Base-by-base conservation (phyloP, 768 basidiomycete genomes). In the Baorangia bicolor region DNA sequence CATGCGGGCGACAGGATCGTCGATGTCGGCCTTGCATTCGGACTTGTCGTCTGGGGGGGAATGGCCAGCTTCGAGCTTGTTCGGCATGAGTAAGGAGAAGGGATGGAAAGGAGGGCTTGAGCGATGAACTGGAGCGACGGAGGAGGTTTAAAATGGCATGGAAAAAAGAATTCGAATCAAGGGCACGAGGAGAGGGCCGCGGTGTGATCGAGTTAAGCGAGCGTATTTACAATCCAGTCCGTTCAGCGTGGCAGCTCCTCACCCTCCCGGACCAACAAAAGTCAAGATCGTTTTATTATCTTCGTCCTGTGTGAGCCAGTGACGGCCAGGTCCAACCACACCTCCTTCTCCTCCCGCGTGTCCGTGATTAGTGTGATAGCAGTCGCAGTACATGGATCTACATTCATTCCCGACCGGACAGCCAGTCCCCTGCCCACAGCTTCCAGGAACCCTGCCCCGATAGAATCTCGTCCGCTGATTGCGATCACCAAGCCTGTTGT, bases 141-240 rank as follows among this genome's bases (percentile, higher is more conserved):
- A 61, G 60, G 53, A 65, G 74, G 75, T 77, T 81, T 80, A 82
- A 80, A 82, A 82, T 79, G 80, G 76, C 71, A 80, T 73, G 73
- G 74, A 79, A 84, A 80, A 83, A 83, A 82, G 81, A 81, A 83
- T 78, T 81, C 78, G 79, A 80, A 81, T 77, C 74, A 68, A 74
- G 80, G 81, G 71, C 84, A 87, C 84, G 85, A 86, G 85, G 84
- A 81, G 71, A 69, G 71, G 64, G 70, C 72, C 70, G 70, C 69
- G 72, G 72, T 73, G 62, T 68, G 68, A 73, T 71, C 70, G 53
- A 68, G 70, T 71, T 71, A 71, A 73, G 71, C 70, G 70, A 71
- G 66, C 44, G 66, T 56, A 69, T 71, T 72, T 66, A 71, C 70
- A 71, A 71, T 73, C 69, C 66, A 68, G 64, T 68, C 69, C 59